A percentile compares a stretch with the other conserved stretches of the same genome.
Evolutionary conservation across 1,139 yeast species (phyloP).

Genomic region (Blastobotrys indianensis): DNA sequence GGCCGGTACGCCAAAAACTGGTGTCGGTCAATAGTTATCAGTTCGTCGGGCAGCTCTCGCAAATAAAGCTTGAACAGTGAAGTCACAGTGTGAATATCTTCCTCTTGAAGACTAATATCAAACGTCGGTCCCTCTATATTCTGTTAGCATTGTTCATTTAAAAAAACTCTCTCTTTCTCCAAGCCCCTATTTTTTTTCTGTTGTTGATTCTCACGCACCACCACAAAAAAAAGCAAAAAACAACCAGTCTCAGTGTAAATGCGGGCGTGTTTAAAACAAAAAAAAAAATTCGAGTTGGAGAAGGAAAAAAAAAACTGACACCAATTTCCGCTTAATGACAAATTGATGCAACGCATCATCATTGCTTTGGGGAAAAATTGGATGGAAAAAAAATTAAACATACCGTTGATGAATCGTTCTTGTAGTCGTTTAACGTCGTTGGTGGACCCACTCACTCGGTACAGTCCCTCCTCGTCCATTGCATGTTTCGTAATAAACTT

Average conservation of each 20-base stretch:
- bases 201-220: neutral
- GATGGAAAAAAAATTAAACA: conserved; percentile 7
- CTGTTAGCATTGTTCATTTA: conserved; percentile 8
- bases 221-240: too few species aligned
- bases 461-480: conserved; percentile 72
- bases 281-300: neutral
- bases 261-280: too few species aligned
- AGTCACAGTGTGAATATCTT: conserved; percentile 79
- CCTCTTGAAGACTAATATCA: conserved; percentile 52
- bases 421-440: conserved; percentile 59
- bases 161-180: neutral
- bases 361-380: neutral
- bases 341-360: conserved; percentile 2
- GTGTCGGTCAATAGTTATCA: conserved; percentile 38
- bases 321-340: neutral
- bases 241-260: neutral
- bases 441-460: conserved; percentile 73
- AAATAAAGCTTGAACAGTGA: conserved; percentile 72
- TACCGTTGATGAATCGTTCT: conserved; percentile 49
- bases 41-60: conserved; percentile 75
- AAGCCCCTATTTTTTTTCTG: neutral
- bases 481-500: conserved; percentile 37
- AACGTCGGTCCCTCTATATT: conserved; percentile 50
- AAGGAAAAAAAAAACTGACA: conserved; percentile 2
- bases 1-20: conserved; percentile 16